Conservation (phyloP, 2,329 filamentous ascomycete species). For the Trichophyton equinum region DNA sequence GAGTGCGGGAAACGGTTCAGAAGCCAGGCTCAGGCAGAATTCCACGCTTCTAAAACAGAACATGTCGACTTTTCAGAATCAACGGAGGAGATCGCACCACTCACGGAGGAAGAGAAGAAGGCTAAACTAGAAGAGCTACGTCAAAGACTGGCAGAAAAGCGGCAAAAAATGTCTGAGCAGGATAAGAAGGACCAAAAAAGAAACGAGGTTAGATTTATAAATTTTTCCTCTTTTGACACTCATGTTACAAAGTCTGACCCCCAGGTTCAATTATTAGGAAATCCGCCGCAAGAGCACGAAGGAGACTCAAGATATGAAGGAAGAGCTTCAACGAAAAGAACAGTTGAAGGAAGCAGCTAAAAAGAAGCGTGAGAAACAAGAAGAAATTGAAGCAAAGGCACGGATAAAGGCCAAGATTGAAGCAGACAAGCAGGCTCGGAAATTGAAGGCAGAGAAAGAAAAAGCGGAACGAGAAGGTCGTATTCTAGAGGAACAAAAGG, state of each 20-base stretch:
- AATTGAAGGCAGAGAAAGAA: slow-evolving; percentile 69
- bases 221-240: neutral
- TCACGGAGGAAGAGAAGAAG: slow-evolving; percentile 86
- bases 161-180: slow-evolving; percentile 11
- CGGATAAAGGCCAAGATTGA: slow-evolving; percentile 88
- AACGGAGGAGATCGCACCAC: slow-evolving; percentile 75
- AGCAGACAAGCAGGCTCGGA: slow-evolving; percentile 81
- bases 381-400: slow-evolving; percentile 74
- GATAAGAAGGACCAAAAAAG: slow-evolving; percentile 15
- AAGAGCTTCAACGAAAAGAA: slow-evolving; percentile 76
- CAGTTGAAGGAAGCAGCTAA: slow-evolving; percentile 79
- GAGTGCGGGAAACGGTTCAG: slow-evolving; percentile 89
- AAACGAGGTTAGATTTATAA: slow-evolving; percentile 14
- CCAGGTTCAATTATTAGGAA: slow-evolving; percentile 28
- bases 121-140: slow-evolving; percentile 43
- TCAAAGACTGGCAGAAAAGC: slow-evolving; percentile 13
- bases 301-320: slow-evolving; percentile 78
- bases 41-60: slow-evolving; percentile 81
- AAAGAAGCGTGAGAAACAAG: slow-evolving; percentile 78
- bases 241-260: neutral
- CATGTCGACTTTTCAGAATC: slow-evolving; percentile 90
- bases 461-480: slow-evolving; percentile 79
- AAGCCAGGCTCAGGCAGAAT: slow-evolving; percentile 68
- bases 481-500: slow-evolving; percentile 36
- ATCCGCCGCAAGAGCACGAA: slow-evolving; percentile 78